Evolutionary conservation across 179 eudicot species (phyloP), one percentile per base, ranked within the genome.

Genomic region (Sideroxylon spinosum): DNA sequence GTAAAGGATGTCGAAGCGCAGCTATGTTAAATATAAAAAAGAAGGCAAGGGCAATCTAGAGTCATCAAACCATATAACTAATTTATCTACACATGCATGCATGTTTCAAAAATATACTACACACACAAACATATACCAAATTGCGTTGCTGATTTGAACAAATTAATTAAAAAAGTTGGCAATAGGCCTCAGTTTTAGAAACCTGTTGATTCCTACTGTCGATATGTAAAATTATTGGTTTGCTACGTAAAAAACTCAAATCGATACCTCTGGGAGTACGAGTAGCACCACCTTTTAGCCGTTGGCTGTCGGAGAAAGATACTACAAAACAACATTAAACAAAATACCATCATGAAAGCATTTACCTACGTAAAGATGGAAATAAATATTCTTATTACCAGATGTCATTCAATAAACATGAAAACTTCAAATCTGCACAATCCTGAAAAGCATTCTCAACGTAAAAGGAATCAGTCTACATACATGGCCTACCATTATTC

Each of bases 241-340:
- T 96, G 89, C 92, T 96, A 85, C 93, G 90, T 56, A 96, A 81
- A 59, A 96, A 88, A 78, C 88, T 78, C 78, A 96, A 90, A 71
- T 94, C 99, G 66, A 96, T 87, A 86, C 92, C 89, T 76, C 94
- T 96, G 25, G 99, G 99, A 78, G 99, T 97, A 75, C 99, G 97
- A 25, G 99, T 96, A 66, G 99, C 99, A 76, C 99, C 99, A 85
- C 97, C 97, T 89, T 96, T 98, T 98, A 82, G 98, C 99, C 74
- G 99, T 96, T 76, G 99, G 99, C 99, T 96, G 90, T 78, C 71
- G 68, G 87, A 16, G 75, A 63, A 79, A 63, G 12, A 70, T 37
- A 60, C 26, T 49, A 68, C 6, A 55, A 56, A 63, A 64, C 13
- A 57, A 63, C 63, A 76, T 48, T 48, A 73, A 57, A 67, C 13